phyloP scores from a whole-genome alignment of 352 stramenopile species.

The Pythium sukuiense region DNA sequence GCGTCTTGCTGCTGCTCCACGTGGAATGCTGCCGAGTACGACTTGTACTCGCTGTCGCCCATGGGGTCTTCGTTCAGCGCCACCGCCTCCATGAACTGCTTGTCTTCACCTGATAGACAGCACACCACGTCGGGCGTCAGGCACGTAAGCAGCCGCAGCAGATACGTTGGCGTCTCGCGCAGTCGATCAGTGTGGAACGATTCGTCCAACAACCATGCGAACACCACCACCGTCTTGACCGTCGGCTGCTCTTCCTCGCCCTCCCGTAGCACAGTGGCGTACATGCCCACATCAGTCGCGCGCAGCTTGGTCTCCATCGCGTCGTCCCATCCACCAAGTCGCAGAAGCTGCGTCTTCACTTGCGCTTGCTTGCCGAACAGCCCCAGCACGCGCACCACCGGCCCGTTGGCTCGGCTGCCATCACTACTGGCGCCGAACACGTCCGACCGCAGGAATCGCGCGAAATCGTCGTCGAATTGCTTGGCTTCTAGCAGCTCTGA shows the following conservation, averaged over 20 bases:
- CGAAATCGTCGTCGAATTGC: conserved; percentile 70
- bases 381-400: conserved; percentile 36
- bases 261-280: conserved; percentile 60
- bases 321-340: conserved; percentile 42
- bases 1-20: conserved; percentile 1
- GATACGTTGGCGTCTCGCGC: conserved; percentile 4
- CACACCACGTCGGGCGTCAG: neutral
- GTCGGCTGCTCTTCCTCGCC: conserved; percentile 55
- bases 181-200: conserved; percentile 2
- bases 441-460: conserved; percentile 52
- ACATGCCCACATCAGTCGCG: conserved; percentile 55
- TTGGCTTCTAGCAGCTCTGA: conserved; percentile 46
- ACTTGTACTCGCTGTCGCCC: neutral
- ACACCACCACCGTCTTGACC: conserved; percentile 2
- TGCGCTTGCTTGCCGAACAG: conserved; percentile 65
- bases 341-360: conserved; percentile 43
- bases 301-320: conserved; percentile 41
- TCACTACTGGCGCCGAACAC: conserved; percentile 34
- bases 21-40: conserved; percentile 4
- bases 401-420: neutral
- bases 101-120: neutral
- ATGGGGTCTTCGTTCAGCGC: conserved; percentile 5
- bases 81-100: neutral
- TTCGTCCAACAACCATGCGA: neutral
- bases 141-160: conserved; percentile 5